These are phyloP conservation scores for Chiua virens DNA, from an alignment of 768 basidiomycete species.

Conservation along the genomic window DNA sequence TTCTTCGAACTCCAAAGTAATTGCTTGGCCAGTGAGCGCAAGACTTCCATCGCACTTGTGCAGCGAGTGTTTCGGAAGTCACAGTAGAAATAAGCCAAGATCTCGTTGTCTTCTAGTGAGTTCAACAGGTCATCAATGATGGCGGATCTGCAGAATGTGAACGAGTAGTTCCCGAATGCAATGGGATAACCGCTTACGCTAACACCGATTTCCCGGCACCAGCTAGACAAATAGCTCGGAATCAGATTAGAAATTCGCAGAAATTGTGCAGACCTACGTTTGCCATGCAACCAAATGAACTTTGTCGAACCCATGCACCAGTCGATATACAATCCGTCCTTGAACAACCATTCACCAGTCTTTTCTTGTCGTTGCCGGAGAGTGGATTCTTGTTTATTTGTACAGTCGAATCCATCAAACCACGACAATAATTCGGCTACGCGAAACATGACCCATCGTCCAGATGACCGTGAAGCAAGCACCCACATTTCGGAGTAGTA, in stretches of 20 bases:
- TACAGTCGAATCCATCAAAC: too few relatives aligned
- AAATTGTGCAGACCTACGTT: background rate
- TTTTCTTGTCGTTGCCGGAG: background rate
- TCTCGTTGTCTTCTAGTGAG: background rate
- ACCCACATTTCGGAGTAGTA: too few relatives aligned
- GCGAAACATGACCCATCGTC: too few relatives aligned
- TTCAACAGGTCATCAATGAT: background rate
- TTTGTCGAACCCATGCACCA: background rate
- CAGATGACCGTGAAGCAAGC: too few relatives aligned
- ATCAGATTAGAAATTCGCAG: too few relatives aligned
- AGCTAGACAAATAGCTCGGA: too few relatives aligned
- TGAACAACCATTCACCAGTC: background rate
- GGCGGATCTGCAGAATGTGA: background rate
- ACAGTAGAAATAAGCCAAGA: constrained; percentile 9
- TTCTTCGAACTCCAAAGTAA: background rate
- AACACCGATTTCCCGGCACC: too few relatives aligned
- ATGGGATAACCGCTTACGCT: too few relatives aligned
- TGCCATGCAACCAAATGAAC: constrained; percentile 12
- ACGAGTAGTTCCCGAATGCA: background rate
- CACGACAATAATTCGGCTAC: too few relatives aligned
- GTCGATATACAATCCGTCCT: background rate
- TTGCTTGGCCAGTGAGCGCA: constrained; percentile 5
- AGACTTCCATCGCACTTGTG: background rate
- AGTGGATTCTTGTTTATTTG: too few relatives aligned
- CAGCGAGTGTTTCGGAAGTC: constrained; percentile 3